A percentile compares a stretch with the other conserved stretches of the same genome.
phyloP scores from a whole-genome alignment of 257 asterid species.

The Fraxinus anomala region DNA sequence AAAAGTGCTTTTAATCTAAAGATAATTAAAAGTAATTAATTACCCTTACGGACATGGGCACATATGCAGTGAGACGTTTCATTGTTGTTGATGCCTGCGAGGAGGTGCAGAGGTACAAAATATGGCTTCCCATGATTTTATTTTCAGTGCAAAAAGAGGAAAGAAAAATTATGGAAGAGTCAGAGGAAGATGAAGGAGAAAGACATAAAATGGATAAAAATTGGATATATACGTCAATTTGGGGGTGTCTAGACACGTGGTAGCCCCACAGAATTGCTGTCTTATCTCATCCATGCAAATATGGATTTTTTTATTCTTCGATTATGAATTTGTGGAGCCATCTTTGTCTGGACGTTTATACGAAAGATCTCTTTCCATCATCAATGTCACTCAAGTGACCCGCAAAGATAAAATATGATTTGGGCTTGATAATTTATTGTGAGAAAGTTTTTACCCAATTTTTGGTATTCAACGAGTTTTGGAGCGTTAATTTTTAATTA shows the following conservation, averaged over 20 bases:
- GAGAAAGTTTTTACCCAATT: no score
- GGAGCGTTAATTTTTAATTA: no score
- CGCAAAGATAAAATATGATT: no score
- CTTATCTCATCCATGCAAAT: background rate
- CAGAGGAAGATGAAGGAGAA: background rate
- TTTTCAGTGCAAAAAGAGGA: background rate
- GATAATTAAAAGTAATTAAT: background rate
- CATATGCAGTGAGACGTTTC: background rate
- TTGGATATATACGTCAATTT: background rate
- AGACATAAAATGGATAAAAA: background rate
- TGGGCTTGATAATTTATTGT: no score
- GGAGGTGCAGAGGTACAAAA: background rate
- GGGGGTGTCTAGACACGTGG: background rate
- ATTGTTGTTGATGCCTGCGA: background rate
- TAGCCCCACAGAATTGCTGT: background rate
- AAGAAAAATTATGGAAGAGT: background rate
- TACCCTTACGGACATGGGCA: conserved; percentile 4
- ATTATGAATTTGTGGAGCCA: no score
- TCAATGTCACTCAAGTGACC: no score
- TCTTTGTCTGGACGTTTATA: no score
- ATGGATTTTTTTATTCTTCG: no score
- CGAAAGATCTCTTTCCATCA: no score
- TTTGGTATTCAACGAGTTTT: no score
- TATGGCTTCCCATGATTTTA: background rate
- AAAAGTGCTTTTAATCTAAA: background rate